Evolutionary conservation across 306 rosid species (phyloP), one percentile per base, ranked within the genome.

Genomic region (Citrullus mucosospermus): DNA sequence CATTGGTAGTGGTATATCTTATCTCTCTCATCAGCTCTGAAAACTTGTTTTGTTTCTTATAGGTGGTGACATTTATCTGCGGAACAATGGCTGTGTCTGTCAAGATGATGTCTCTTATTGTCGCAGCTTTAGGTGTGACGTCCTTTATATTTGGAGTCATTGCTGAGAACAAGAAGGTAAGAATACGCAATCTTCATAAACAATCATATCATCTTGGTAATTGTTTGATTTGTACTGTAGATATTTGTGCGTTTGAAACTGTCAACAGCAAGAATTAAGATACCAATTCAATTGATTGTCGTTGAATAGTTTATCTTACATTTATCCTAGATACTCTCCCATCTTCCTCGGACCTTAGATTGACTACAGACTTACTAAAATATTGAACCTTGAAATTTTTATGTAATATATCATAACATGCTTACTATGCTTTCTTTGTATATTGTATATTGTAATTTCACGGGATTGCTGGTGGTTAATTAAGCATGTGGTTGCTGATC

Each of bases 151-250:
- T 88, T 66, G 91, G 88, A 12, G 58, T 85, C 63, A 1, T 85
- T 53, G 91, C 91, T 25, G 91, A 88, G 54, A 85, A 84, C 65
- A 88, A 80, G 76, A 85, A 88, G 89, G 91, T 85, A 79, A 48
- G 28, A 38, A 20, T 56, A 5, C 51, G 18, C 11, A 48, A 46
- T 25, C 58, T 46, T 44, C 60, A 13, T 8, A 6, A 25, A 11
- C 57, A 13, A 20, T 17, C 58, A 44, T 69, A 20, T 48, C 11
- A 2, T 71, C 20, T 48, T 25, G 3, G 20, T 30, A 72, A 8
- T 50, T 73, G 25, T 32, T 73, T 17, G 60, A 30, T 44, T 48
- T 28, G 7, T 48, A 73, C 61, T 30, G 44, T 28, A 53, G 10
- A 9, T 50, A 53, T 25, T 50, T 73, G 25, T 17, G 4, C 25